Conservation (phyloP, 495 filamentous ascomycete species). For the Penicillium soppii region DNA sequence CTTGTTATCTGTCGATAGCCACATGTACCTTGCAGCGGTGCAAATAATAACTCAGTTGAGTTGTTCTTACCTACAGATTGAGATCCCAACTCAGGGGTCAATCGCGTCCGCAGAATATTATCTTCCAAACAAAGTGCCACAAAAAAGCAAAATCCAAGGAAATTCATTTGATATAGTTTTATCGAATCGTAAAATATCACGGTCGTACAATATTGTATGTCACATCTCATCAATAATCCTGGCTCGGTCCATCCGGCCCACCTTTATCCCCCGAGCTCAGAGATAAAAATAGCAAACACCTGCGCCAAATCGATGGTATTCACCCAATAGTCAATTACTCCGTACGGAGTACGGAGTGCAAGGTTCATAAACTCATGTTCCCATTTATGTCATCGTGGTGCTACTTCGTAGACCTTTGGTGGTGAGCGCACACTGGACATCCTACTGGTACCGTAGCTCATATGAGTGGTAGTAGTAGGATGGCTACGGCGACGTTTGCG, state of each 20-base stretch:
- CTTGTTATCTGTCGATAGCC: background rate
- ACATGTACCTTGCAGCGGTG: background rate
- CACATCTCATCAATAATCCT: conserved; percentile 3
- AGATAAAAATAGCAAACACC: background rate
- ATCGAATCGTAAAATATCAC: background rate
- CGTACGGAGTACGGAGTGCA: background rate
- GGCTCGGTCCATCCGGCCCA: background rate
- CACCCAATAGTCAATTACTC: background rate
- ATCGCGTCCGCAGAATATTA: background rate
- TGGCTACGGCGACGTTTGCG: conserved; percentile 20
- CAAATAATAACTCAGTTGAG: background rate
- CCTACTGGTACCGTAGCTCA: no score
- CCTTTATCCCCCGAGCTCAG: background rate
- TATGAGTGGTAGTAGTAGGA: no score
- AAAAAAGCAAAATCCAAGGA: background rate
- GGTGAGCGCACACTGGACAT: conserved; percentile 35
- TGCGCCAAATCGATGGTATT: background rate
- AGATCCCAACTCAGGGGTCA: background rate
- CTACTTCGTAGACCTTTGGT: conserved; percentile 41
- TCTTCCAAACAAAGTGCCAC: background rate
- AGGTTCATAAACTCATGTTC: no score
- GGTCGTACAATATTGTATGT: background rate
- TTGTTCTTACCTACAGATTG: background rate
- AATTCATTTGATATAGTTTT: background rate
- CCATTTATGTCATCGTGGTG: conserved; percentile 16